Evolutionary conservation across 2,329 filamentous ascomycete species (phyloP), one percentile per base, ranked within the genome.

Genomic region (Diaporthe nobilis): DNA sequence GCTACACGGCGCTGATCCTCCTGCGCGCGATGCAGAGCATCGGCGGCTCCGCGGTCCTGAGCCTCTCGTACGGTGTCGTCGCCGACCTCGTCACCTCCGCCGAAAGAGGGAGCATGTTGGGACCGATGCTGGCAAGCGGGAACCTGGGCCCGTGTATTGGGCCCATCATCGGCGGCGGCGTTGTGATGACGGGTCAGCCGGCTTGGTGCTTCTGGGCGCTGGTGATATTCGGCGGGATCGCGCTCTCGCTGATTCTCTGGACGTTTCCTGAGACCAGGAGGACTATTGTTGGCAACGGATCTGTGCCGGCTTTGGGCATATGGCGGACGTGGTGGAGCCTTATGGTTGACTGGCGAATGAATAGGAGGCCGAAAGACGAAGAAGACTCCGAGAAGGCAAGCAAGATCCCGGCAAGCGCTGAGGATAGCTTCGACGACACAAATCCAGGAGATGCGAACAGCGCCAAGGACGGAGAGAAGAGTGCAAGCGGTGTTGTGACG

Each of bases 81-180:
- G 91, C 92, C 0, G 94, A 95, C 79, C 87, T 94, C 9, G 88
- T 91, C 0, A 90, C 91, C 0, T 90, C 88, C 34, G 87, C 89
- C 0, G 92, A 95, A 81, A 86, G 94, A 77, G 94, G 94, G 1
- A 88, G 87, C 57, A 94, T 93, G 79, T 91, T 95, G 83, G 92
- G 90, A 51, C 89, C 91, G 77, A 89, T 90, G 55, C 88, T 88
- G 44, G 86, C 86, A 15, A 90, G 87, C 20, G 83, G 87, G 28
- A 89, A 90, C 2, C 80, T 92, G 28, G 87, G 87, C 1, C 75
- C 77, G 8, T 74, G 61, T 28, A 73, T 77, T 4, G 76, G 73
- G 7, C 77, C 77, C 1, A 61, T 77, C n/a, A 72, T 78, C 12
- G 76, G 76, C 70, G 74, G 70, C 6, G 70, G 58, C 1, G 49